phyloP scores from a whole-genome alignment of 176 grass and related monocot species.

The Musa beccarii region DNA sequence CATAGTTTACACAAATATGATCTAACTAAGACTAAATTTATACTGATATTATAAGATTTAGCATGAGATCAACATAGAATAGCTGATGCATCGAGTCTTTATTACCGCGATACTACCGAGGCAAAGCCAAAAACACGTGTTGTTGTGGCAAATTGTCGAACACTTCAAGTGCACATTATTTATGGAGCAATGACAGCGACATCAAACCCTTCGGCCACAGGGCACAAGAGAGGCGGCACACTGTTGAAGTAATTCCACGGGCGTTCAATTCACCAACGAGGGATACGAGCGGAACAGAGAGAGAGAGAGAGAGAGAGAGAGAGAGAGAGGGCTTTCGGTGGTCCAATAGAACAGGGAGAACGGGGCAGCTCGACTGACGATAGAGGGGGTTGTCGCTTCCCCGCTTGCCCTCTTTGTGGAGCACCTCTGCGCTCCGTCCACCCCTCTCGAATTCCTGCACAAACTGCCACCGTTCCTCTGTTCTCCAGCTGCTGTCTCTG shows the following conservation, averaged over 20 bases:
- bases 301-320: background rate
- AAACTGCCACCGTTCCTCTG: background rate
- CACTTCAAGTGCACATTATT: too few species aligned
- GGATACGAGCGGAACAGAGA: background rate
- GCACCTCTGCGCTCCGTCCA: background rate
- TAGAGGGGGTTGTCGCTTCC: background rate
- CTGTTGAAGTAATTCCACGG: background rate
- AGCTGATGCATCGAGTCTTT: too few species aligned
- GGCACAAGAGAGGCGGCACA: constrained; percentile 11
- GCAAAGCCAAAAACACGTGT: too few species aligned
- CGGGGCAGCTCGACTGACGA: background rate
- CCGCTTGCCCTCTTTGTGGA: background rate
- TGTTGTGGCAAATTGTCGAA: too few species aligned
- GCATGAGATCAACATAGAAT: too few species aligned
- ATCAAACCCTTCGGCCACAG: background rate
- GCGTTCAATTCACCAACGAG: too few species aligned
- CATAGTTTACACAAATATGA: too few species aligned
- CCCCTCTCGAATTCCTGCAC: background rate
- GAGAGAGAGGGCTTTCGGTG: background rate
- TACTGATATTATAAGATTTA: too few species aligned
- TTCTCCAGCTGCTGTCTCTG: background rate
- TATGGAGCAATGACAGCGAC: too few species aligned
- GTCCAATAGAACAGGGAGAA: constrained; percentile 4
- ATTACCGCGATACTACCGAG: too few species aligned
- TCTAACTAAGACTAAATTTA: too few species aligned